These are phyloP conservation scores for Funneliformis mosseae DNA, from an alignment of 192 early-diverging fungal species.

Conservation along the genomic window DNA sequence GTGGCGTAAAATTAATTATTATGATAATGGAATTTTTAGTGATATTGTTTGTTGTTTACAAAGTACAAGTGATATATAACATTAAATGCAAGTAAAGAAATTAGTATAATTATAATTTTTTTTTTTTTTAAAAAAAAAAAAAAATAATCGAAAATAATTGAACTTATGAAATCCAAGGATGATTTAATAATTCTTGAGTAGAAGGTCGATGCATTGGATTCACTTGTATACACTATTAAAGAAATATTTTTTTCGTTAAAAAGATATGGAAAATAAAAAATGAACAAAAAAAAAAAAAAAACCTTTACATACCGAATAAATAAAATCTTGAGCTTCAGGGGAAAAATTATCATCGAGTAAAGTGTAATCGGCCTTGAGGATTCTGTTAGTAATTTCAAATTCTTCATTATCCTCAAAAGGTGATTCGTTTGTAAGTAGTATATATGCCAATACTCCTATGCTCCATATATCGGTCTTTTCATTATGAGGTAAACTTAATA, in stretches of 20 bases:
- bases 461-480: constrained; percentile 95
- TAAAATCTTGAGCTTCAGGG: background rate
- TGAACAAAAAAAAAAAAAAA: background rate
- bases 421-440: constrained; percentile 75
- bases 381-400: background rate
- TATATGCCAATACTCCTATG: constrained; percentile 90
- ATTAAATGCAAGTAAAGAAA: no score
- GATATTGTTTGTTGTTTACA: no score
- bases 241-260: no score
- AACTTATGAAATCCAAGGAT: background rate
- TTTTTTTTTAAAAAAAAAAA: no score
- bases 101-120: no score
- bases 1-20: no score
- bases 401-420: constrained; percentile 61
- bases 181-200: background rate
- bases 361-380: background rate
- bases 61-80: no score
- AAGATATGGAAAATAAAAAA: background rate
- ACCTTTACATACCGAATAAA: background rate
- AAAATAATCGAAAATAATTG: no score
- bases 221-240: background rate
- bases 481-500: constrained; percentile 81
- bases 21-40: no score
- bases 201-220: background rate
- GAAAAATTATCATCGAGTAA: background rate